These are phyloP conservation scores for Aureobasidium melanogenum DNA, from an alignment of 2,329 filamentous ascomycete genomes.

Conservation along the genomic window DNA sequence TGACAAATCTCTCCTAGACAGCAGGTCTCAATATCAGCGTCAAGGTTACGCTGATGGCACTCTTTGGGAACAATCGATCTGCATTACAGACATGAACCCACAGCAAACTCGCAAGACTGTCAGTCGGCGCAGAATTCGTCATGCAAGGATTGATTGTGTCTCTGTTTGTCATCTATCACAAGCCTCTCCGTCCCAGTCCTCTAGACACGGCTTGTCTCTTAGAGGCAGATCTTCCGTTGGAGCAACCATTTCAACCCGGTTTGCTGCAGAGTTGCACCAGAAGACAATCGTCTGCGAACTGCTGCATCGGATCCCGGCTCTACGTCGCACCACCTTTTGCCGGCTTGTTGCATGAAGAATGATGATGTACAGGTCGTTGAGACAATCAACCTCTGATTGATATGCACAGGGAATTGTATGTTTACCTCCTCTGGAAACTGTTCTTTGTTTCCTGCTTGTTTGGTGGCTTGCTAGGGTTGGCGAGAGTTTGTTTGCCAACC, in stretches of 20 bases:
- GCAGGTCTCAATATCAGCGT: background rate
- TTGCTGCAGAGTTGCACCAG: slow-evolving; percentile 8
- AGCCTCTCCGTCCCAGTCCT: background rate
- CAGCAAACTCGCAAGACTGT: background rate
- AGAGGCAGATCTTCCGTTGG: background rate
- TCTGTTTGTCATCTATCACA: slow-evolving; percentile 6
- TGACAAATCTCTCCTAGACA: background rate
- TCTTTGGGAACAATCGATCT: background rate
- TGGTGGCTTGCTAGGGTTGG: slow-evolving; percentile 5
- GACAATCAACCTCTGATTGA: slow-evolving; percentile 9
- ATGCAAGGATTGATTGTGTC: background rate
- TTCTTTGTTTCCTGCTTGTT: slow-evolving; percentile 1
- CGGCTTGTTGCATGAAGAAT: background rate
- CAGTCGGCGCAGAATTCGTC: too few relatives aligned
- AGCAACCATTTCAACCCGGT: background rate
- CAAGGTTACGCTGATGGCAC: background rate
- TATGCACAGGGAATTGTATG: background rate
- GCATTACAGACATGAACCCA: background rate
- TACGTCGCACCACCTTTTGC: background rate
- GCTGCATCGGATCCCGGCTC: slow-evolving; percentile 11
- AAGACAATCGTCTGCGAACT: slow-evolving; percentile 11
- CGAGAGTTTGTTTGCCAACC: slow-evolving; percentile 4
- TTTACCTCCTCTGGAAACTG: background rate
- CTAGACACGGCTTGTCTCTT: background rate
- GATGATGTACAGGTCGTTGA: background rate